These are phyloP conservation scores for Paracamarosporium sp. DNA, from an alignment of 2,329 filamentous ascomycete species.

Conservation along the genomic window DNA sequence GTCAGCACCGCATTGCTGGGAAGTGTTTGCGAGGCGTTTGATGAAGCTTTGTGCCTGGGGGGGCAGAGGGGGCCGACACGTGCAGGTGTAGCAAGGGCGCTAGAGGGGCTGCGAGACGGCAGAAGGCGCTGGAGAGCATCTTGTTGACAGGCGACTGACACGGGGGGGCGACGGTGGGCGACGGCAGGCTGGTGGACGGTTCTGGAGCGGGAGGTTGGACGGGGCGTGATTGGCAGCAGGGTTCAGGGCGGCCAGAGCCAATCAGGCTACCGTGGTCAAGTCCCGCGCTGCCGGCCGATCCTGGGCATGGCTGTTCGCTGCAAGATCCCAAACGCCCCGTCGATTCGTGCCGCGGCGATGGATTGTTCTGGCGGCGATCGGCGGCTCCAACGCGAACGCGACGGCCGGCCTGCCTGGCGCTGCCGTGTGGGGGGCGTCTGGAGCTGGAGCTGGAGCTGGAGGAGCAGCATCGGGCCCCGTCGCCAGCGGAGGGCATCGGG, in stretches of 20 bases:
- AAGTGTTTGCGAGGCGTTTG: constrained; percentile 1
- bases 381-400: neutral
- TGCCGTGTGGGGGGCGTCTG: constrained; percentile 4
- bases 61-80: constrained; percentile 9
- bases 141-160: constrained; percentile 39
- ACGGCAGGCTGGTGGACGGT: constrained; percentile 26
- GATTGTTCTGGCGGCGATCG: constrained; percentile 19
- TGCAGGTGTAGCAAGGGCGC: constrained; percentile 10
- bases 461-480: neutral
- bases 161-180: constrained; percentile 14
- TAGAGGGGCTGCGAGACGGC: neutral
- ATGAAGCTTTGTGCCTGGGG: neutral
- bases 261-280: constrained; percentile 26
- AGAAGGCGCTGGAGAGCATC: constrained; percentile 22
- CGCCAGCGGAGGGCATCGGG: too few relatives aligned
- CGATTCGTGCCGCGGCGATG: constrained; percentile 18
- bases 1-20: neutral
- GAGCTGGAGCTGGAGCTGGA: neutral
- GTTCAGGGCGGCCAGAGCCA: constrained; percentile 28
- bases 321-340: constrained; percentile 18
- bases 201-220: constrained; percentile 32
- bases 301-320: constrained; percentile 25
- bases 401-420: neutral
- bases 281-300: constrained; percentile 42
- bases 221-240: constrained; percentile 40